A percentile compares a stretch with the other conserved stretches of the same genome.
phyloP scores from a whole-genome alignment of 2,329 filamentous ascomycete genomes.

The Chaetothyriales sp. region DNA sequence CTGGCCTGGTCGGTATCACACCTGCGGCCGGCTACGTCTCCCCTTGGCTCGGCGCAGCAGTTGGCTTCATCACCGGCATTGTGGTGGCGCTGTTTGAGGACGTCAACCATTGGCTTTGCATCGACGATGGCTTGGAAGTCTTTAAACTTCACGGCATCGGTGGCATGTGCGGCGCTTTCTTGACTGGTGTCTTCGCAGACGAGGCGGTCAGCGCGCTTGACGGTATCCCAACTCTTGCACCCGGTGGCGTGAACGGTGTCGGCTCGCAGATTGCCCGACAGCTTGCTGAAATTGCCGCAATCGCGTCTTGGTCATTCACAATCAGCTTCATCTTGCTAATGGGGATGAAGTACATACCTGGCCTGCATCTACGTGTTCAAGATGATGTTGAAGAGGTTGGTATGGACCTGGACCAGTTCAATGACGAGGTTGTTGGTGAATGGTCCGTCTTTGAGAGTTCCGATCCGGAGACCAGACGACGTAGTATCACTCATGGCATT shows the following conservation, averaged over 20 bases:
- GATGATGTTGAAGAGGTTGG: slow-evolving; percentile 43
- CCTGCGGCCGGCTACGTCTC: slow-evolving; percentile 42
- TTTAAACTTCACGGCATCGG: slow-evolving; percentile 33
- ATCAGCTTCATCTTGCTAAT: slow-evolving; percentile 40
- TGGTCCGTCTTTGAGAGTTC: slow-evolving; percentile 24
- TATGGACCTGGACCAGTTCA: slow-evolving; percentile 41
- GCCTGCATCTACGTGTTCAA: slow-evolving; percentile 39
- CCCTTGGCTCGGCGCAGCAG: slow-evolving; percentile 40
- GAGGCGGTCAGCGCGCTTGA: slow-evolving; percentile 31
- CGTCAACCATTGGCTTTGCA: slow-evolving; percentile 39
- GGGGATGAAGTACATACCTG: slow-evolving; percentile 35
- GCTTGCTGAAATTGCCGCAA: slow-evolving; percentile 41
- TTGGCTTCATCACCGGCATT: slow-evolving; percentile 41
- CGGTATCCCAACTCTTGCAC: slow-evolving; percentile 28
- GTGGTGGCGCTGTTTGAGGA: slow-evolving; percentile 37
- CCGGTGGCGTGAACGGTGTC: slow-evolving; percentile 40
- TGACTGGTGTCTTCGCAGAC: slow-evolving; percentile 44
- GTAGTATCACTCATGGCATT: too few species aligned
- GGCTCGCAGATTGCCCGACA: slow-evolving; percentile 44
- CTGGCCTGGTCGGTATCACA: slow-evolving; percentile 45
- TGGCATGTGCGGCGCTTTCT: slow-evolving; percentile 43
- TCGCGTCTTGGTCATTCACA: slow-evolving; percentile 39
- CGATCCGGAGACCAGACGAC: slow-evolving; percentile 5
- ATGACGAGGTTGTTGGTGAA: slow-evolving; percentile 43
- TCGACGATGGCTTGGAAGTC: slow-evolving; percentile 46